Conservation (phyloP, 2,329 filamentous ascomycete species). For the Colletotrichum brevisporum region DNA sequence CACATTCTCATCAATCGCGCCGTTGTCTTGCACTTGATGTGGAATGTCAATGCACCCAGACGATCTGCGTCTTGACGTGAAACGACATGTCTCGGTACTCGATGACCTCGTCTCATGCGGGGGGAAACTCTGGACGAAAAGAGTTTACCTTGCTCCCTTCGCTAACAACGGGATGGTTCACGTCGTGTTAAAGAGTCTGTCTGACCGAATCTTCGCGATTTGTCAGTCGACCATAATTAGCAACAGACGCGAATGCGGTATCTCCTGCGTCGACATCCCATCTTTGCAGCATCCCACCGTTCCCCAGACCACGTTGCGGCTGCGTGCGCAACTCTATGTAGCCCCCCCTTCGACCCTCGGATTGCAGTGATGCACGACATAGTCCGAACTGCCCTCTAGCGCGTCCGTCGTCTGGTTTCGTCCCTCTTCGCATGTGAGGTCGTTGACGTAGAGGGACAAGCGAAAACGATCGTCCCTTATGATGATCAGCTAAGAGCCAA, state of each 20-base stretch:
- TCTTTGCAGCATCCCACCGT: constrained; percentile 11
- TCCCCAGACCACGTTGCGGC: background rate
- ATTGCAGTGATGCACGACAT: constrained; percentile 11
- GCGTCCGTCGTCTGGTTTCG: constrained; percentile 2
- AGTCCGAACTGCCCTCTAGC: constrained; percentile 3
- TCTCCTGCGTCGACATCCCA: constrained; percentile 3
- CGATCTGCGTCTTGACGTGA: constrained; percentile 14
- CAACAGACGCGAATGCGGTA: background rate
- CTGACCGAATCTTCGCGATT: background rate
- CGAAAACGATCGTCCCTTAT: constrained; percentile 11
- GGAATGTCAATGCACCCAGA: background rate
- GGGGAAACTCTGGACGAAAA: background rate
- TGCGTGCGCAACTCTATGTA: background rate
- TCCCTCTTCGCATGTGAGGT: background rate
- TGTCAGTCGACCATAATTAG: constrained; percentile 7
- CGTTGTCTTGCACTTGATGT: background rate
- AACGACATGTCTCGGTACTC: constrained; percentile 10
- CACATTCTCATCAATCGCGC: background rate
- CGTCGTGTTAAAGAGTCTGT: background rate
- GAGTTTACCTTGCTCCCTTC: no score
- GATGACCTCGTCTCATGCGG: background rate
- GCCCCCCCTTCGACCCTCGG: background rate
- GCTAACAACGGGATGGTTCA: background rate
- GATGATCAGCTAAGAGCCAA: constrained; percentile 22
- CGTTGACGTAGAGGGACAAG: background rate